These are phyloP conservation scores for Ustulina deusta DNA, from an alignment of 2,329 filamentous ascomycete species.

Conservation along the genomic window DNA sequence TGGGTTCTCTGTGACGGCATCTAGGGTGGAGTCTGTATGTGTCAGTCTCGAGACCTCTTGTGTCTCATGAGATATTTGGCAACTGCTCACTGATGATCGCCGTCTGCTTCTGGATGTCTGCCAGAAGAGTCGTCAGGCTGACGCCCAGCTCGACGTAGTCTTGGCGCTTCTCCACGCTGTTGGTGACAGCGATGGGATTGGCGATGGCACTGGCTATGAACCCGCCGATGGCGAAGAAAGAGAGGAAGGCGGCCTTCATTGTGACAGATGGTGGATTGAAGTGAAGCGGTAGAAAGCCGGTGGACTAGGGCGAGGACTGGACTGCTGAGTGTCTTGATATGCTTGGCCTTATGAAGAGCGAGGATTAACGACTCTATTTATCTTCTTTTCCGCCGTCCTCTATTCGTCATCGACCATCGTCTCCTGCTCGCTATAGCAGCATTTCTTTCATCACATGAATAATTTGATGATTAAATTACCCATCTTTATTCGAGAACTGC, in stretches of 20 bases:
- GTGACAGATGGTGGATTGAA: conserved; percentile 35
- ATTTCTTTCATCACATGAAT: conserved; percentile 14
- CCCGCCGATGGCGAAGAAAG: conserved; percentile 45
- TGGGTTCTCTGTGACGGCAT: conserved; percentile 36
- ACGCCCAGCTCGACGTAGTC: conserved; percentile 42
- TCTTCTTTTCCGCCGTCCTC: conserved; percentile 18
- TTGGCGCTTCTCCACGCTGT: conserved; percentile 44
- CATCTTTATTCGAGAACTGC: background rate
- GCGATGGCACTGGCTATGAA: conserved; percentile 45
- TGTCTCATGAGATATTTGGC: background rate
- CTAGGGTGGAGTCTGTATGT: conserved; percentile 41
- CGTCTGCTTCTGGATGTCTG: conserved; percentile 45
- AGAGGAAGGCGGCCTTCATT: conserved; percentile 46
- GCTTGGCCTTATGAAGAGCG: conserved; percentile 22
- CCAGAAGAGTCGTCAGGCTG: conserved; percentile 40
- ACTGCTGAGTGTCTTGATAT: conserved; percentile 31
- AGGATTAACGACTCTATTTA: conserved; percentile 33
- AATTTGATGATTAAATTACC: background rate
- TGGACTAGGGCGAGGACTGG: conserved; percentile 17
- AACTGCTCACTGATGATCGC: conserved; percentile 43
- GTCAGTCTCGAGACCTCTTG: conserved; percentile 31
- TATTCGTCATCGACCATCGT: conserved; percentile 1
- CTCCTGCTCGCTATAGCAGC: background rate
- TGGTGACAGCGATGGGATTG: conserved; percentile 40
- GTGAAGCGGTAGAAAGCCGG: conserved; percentile 10